These are phyloP conservation scores for Peronospora belbahrii DNA, from an alignment of 352 stramenopile genomes.

Conservation along the genomic window DNA sequence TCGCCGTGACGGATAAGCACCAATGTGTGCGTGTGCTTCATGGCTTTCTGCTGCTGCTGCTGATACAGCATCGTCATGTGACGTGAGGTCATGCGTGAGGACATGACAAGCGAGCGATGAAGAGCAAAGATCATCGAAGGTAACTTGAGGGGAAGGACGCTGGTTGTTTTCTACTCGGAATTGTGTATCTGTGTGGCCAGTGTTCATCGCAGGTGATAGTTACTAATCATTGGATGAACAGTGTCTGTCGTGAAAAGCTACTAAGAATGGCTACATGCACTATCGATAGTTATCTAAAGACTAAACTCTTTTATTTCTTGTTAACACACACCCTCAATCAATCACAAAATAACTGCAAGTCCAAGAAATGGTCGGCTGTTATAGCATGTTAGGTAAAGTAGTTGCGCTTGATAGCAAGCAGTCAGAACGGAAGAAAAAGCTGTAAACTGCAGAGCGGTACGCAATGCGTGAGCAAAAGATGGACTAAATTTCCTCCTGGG, in stretches of 20 bases:
- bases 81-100: conserved; percentile 23
- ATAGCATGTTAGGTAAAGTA: conserved; percentile 19
- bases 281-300: conserved; percentile 9
- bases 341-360: conserved; percentile 1
- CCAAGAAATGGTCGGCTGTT: conserved; percentile 13
- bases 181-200: too few species aligned
- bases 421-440: neutral
- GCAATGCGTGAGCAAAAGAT: neutral
- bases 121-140: conserved; percentile 49
- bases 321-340: conserved; percentile 1
- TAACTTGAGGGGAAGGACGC: conserved; percentile 17
- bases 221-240: too few species aligned
- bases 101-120: conserved; percentile 39
- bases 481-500: conserved; percentile 88
- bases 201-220: conserved; percentile 4
- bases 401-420: neutral
- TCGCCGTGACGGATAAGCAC: conserved; percentile 92
- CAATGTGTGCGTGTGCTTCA: conserved; percentile 83
- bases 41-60: conserved; percentile 54
- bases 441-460: neutral
- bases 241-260: conserved; percentile 4
- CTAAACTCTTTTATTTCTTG: conserved; percentile 12
- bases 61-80: conserved; percentile 37
- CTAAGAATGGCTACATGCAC: neutral
- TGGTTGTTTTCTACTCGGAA: conserved; percentile 27